Evolutionary conservation across 2,329 filamentous ascomycete species (phyloP), one percentile per base, ranked within the genome.

Genomic region (Podosphaera aphanis): DNA sequence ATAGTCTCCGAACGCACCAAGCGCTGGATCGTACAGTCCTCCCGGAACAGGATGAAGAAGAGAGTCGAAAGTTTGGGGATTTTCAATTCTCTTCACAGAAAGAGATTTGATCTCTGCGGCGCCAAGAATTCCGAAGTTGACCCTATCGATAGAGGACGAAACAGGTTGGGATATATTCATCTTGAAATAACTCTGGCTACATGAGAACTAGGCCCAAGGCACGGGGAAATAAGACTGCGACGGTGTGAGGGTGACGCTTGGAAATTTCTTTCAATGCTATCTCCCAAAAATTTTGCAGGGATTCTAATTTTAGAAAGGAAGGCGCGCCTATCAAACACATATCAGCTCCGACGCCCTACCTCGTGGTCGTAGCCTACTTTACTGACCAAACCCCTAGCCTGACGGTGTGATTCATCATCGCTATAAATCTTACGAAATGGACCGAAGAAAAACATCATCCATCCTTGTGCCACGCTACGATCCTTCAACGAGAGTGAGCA

Each of bases 71-170:
- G 90, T 93, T 53, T 74, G 83, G 44, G 85, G 79, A 65, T 92
- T 93, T 59, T 92, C 81, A 56, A 98, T 93, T 63, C 78, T 77
- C 67, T 90, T 90, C 53, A 94, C 90, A 7, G 90, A 98, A 55
- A 95, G 76, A 49, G 77, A 73, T 60, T 78, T 77, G 60, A 98
- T 85, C 62, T 98, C 88, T 49, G 79, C 69, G 44, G 77, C 70
- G 18, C 81, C 76, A 54, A 95, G 74, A 59, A 92, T 83, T 40
- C 76, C 78, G 62, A 98, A 98, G 60, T 92, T 83, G 58, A 98
- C 83, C 60, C 79, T 79, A 60, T 79, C 74, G 57, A 98, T 80
- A 59, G 77, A 70, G 57, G 85, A 92, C 52, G 81, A 71, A 51
- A 93, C 73, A 39, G 90, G 86, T 59, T 86, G 82, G 50, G 81